phyloP scores from a whole-genome alignment of 208 protist species.

The Leishmania tropica region DNA sequence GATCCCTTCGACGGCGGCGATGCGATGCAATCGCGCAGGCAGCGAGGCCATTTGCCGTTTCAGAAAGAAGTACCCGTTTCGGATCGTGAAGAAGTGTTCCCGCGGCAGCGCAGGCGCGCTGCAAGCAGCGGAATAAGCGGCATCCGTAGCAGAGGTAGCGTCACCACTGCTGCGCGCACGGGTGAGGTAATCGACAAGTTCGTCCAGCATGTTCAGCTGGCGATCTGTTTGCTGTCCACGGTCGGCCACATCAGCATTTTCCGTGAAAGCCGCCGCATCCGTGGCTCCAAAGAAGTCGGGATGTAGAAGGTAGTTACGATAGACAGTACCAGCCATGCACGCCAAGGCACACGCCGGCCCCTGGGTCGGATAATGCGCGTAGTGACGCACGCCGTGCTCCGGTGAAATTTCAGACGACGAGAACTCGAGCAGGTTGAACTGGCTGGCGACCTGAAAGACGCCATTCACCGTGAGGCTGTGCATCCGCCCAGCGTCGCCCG shows the following conservation, averaged over 20 bases:
- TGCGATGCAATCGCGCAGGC: background rate
- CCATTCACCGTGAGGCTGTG: slow-evolving; percentile 33
- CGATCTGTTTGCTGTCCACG: slow-evolving; percentile 37
- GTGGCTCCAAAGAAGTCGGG: slow-evolving; percentile 18
- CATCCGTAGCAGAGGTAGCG: background rate
- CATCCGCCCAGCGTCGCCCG: slow-evolving; percentile 27
- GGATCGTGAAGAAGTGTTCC: slow-evolving; percentile 32
- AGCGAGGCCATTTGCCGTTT: background rate
- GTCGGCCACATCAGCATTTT: background rate
- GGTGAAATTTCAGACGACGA: slow-evolving; percentile 32
- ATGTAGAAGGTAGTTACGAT: slow-evolving; percentile 74
- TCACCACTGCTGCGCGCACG: background rate
- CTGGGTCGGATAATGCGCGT: slow-evolving; percentile 67
- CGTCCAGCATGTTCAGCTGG: slow-evolving; percentile 39
- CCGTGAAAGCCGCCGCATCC: background rate
- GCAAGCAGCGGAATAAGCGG: background rate
- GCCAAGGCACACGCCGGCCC: slow-evolving; percentile 69
- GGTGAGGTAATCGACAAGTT: slow-evolving; percentile 32
- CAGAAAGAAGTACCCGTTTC: slow-evolving; percentile 46
- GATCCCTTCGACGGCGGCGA: slow-evolving; percentile 2
- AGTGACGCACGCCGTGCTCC: slow-evolving; percentile 55
- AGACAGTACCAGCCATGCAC: slow-evolving; percentile 58
- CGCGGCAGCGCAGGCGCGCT: slow-evolving; percentile 3
- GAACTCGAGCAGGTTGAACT: slow-evolving; percentile 85
- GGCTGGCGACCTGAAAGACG: slow-evolving; percentile 75